Base-by-base conservation (phyloP, 2,329 filamentous ascomycete species). In the Aspergillus pseudoterreus region DNA sequence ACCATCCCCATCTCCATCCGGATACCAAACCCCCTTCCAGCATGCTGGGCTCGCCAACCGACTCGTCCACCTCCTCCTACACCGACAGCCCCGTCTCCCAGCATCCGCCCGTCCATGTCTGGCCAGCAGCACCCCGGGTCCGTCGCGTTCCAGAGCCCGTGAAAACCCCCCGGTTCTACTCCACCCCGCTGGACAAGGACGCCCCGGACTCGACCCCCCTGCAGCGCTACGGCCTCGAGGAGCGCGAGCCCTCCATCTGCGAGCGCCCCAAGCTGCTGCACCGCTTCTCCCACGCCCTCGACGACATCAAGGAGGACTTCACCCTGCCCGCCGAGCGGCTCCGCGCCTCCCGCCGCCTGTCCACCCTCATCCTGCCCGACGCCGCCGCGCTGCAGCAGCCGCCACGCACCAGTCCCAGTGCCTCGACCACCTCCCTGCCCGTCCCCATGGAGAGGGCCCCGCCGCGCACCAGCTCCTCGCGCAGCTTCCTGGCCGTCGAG, bases 271-370 rank as follows among this genome's bases (percentile, higher is more conserved):
- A 61, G 22, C 58, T 67, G 15, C 47, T 70, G 21, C 59, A 54
- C 41, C 63, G 68, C 36, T 58, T 71, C 46, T 71, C 68, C n/a
- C 60, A 69, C 50, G 67, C 64, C 41, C 64, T 71, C 41, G 67
- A 63, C 50, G 67, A 69, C 45, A 69, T 69, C 52, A 66, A 64
- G 24, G 67, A 70, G 50, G 66, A 70, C 48, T 56, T 67, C 17
- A 56, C 64, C 9, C 53, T 63, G 11, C 57, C 57, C 15, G 54
- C 64, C 27, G 61, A 63, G 27, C 63, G 59, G 41, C 60, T 68
- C 47, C 52, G 52, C 9, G 45, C 47, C 51, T 59, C 57, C 38
- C 64, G 64, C 21, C 63, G 64, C 17, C 56, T 56, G 35, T 68
- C 67, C 9, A 65, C 62, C 6, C 47, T 68, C 33, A 49, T 61